Evolutionary conservation across 768 basidiomycete species (phyloP).

Genomic region (Tulasnella sp.): DNA sequence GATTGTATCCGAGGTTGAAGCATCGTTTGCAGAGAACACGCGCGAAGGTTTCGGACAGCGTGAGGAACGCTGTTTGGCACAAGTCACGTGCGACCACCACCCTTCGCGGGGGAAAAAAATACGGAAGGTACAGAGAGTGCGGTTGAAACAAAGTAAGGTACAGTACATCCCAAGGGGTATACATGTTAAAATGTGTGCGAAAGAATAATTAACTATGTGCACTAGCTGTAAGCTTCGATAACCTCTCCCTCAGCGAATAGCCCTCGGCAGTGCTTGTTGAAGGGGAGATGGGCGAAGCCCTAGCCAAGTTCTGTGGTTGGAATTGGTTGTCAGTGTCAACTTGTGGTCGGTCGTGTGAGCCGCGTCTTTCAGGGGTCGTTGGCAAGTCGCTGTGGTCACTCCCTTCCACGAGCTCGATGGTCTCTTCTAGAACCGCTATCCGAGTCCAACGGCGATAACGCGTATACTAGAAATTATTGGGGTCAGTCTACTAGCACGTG

Average conservation of each 20-base stretch:
- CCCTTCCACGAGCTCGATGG: constrained; percentile 46
- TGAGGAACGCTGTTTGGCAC: background rate
- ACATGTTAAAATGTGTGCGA: background rate
- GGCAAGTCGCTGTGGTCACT: background rate
- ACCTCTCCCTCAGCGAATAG: background rate
- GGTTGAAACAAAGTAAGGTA: background rate
- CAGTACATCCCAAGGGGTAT: background rate
- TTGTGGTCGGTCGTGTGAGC: background rate
- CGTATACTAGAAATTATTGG: constrained; percentile 55
- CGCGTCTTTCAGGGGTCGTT: background rate
- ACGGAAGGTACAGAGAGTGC: background rate
- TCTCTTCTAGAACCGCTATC: constrained; percentile 71
- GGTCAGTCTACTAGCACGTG: background rate
- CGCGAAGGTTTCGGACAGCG: background rate
- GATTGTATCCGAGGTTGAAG: constrained; percentile 13
- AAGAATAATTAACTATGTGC: background rate
- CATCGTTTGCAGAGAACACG: background rate
- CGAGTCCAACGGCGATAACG: constrained; percentile 83
- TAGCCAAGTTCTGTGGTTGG: background rate
- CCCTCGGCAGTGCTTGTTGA: background rate
- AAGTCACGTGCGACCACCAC: background rate
- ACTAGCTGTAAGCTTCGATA: background rate
- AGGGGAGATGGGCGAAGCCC: background rate
- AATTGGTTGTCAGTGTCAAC: background rate
- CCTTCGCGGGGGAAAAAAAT: background rate